Evolutionary conservation across 768 basidiomycete genomes (phyloP), one percentile per base, ranked within the genome.

Genomic region (Paxillus involutus): DNA sequence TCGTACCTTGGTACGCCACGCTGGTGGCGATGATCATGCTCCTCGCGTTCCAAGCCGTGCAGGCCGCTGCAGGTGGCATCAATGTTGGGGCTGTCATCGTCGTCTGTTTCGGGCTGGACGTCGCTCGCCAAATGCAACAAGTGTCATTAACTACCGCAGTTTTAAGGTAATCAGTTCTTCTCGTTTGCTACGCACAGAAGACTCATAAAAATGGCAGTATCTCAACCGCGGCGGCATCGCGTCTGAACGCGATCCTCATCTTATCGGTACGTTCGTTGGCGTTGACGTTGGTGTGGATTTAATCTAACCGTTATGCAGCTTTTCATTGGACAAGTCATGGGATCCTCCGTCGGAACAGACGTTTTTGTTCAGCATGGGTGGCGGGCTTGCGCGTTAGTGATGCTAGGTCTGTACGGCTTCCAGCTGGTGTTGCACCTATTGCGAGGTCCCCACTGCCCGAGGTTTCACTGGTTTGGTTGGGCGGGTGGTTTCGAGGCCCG

Each of bases 321-420:
- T 29, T 90, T 91, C 68, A 77, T 89, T 21, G 91, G 91, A 0
- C 90, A 93, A 73, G 87, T 92, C 9, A 84, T 88, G 71, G 91
- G 91, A 16, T 91, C 90, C 0, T 78, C 87, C 0, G 85, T 86
- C 1, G 86, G 89, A 30, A 87, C 89, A 0, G 68, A 80, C 35
- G 79, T 93, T 2, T 94, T 90, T 70, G 77, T 86, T 29, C 59
- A 73, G 14, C 72, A 81, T 58, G 91, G 91, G 14, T 92, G 89
- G 89, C 76, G 82, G 36, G 77, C 87, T 0, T 80, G 79, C 3
- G 84, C 88, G 0, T 76, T 75, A 29, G 72, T 90, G 11, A 80
- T 80, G 41, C 65, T 91, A 51, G 88, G 77, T 0, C 80, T 82
- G 66, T 77, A 80, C 36, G 82, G 70, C 0, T 81, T 78, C 59